Base-by-base conservation (phyloP, 768 basidiomycete genomes). In the Mycena polygramma region DNA sequence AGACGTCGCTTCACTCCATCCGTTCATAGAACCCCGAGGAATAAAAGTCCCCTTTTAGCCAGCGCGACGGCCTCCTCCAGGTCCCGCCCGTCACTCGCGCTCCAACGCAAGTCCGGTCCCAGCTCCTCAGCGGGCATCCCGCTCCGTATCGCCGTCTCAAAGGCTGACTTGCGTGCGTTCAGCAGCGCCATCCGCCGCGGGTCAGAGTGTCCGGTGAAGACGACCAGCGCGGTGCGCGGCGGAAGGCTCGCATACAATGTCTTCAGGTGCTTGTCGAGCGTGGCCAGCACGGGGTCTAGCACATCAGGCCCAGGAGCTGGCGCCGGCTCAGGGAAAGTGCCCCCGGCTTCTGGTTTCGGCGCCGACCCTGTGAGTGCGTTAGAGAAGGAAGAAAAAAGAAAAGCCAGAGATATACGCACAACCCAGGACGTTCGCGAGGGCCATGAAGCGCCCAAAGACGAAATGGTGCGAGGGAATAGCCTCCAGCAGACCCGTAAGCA, bases 171-270 rank as follows among this genome's bases (percentile, higher is more conserved):
- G 58, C 91, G 85, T 7, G 87, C 88, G 73, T 91, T 91, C 24
- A 99, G 82, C 30, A 85, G 78, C 4, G 92, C 84, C 94, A 97
- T 96, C 9, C 79, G 83, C 0, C 94, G 89, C 0, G 97, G 96
- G 78, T 98, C 94, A 0, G 91, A 90, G 76, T 98, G 95, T 1
- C 97, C 96, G 0, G 93, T 94, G 76, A 98, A 91, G 46, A 99
- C 84, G 62, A 98, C 81, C 24, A 98, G 79, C 0, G 95, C 96
- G 0, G 96, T 95, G 24, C 91, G 89, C 3, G 91, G 78, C 0
- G 96, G 96, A 0, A 99, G 87, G 0, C 90, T 78, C 0, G 86
- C 82, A 75, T 97, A 90, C 0, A 98, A 81, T 2, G 81, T 75
- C 45, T 80, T 78, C 6, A 98, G 86, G 9, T 90, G 91, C 0